Base-by-base conservation (phyloP, 2,329 filamentous ascomycete genomes). In the Cordyceps javanica region DNA sequence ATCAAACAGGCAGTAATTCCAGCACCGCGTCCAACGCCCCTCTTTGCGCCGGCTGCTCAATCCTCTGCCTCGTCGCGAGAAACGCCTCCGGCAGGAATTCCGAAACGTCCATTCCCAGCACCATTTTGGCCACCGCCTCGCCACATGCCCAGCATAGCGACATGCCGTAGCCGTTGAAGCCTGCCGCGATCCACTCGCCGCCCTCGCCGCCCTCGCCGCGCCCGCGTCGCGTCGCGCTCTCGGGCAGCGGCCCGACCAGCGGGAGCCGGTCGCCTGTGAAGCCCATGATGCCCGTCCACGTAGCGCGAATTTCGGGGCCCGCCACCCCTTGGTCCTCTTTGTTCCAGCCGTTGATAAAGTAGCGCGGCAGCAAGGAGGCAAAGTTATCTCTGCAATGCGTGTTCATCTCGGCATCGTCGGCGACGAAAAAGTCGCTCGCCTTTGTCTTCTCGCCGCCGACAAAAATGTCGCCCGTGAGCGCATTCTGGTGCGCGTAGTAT, bases 271-370 rank as follows among this genome's bases (percentile, higher is more conserved):
- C 80, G 0, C 72, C 73, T 0, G 76, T 77, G 23, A 74, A 62
- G 1, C 72, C 76, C 36, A 80, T 66, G 8, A 75, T 72, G 0
- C 79, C 79, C 2, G 75, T 74, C 79, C 80, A 82, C 7, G 72
- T 68, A 23, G 67, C 64, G 60, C 71, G 71, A 14, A 73, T 59
- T 14, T 64, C 60, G 11, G 62, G 61, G 2, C 57, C 61, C 5
- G 48, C 2, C 19, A 5, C 14, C 14, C 10, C 26, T n/a, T 4
- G 13, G 9, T 11, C 23, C 6, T 44, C 32, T 13, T 39, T 54
- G 3, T 63, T 66, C 69, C 68, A 70, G 23, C 60, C 48, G 5
- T 63, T 64, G 7, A 65, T 62, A 60, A 77, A 75, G 9, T 73
- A 59, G 5, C 67, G 66, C 0, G 71, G 69, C 52, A 77, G 62